A percentile compares a stretch with the other conserved stretches of the same genome.
phyloP scores from a whole-genome alignment of 768 basidiomycete genomes.

The Suillus decipiens region DNA sequence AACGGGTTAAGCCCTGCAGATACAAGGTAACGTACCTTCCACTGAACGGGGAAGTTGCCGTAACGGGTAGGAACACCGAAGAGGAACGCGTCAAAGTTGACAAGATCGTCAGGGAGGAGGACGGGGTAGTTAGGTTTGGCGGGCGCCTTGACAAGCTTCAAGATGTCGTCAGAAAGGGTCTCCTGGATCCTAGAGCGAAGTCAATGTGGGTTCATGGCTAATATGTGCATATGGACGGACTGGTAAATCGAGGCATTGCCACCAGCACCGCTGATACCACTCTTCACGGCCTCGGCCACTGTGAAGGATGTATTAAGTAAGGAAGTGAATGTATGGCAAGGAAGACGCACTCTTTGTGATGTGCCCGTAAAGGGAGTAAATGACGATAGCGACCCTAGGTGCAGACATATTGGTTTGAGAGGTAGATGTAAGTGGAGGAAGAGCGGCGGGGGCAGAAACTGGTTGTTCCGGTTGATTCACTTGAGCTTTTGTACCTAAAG shows the following conservation, averaged over 20 bases:
- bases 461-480: constrained; percentile 8
- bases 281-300: constrained; percentile 40
- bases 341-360: constrained; percentile 43
- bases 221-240: constrained; percentile 29
- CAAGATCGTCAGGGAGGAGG: constrained; percentile 17
- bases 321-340: background rate
- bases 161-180: constrained; percentile 73
- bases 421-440: constrained; percentile 8
- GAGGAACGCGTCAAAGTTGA: constrained; percentile 40
- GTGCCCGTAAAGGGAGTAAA: constrained; percentile 55
- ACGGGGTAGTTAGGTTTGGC: constrained; percentile 69
- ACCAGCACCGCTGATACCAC: constrained; percentile 43
- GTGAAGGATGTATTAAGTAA: background rate
- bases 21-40: constrained; percentile 45
- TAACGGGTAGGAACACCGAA: constrained; percentile 48
- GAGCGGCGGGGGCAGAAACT: constrained; percentile 3
- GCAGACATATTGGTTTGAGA: constrained; percentile 16
- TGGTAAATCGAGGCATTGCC: constrained; percentile 49
- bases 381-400: constrained; percentile 46
- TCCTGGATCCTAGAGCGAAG: constrained; percentile 62
- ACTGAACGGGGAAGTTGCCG: constrained; percentile 51
- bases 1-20: background rate
- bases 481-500: constrained; percentile 18
- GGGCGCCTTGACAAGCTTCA: constrained; percentile 69
- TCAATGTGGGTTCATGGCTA: background rate